Base-by-base conservation (phyloP, 2,329 filamentous ascomycete genomes). In the Fusarium nodosum region DNA sequence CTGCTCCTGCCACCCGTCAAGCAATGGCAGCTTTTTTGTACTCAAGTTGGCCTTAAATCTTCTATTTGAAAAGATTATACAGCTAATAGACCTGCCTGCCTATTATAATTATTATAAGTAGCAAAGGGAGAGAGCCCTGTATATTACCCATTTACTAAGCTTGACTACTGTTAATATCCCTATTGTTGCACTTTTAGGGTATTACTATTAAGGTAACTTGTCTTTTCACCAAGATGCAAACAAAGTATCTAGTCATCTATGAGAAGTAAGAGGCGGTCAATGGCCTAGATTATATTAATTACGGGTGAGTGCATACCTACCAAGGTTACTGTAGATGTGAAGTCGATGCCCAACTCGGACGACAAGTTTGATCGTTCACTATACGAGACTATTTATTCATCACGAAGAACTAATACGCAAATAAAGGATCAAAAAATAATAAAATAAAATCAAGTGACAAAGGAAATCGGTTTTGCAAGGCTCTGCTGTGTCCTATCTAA, bases 391-490 rank as follows among this genome's bases (percentile, higher is more conserved):
- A 36, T 5, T 22, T 34, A 39, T 11, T 42, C 20, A 18, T 36
- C 24, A 47, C 12, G 7, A 2, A 31, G 11, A 31, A 18, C 13
- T 34, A 12, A 13, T 18, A 39, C 24, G 2, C 9, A 20, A 22
- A 33, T 7, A 20, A 8, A 20, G 10, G 36, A 36, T 22, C 6
- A 5, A 57, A 12, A 33, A 33, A 28, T 22, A 10, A 39, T 8
- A 33, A 39, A 18, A n/a, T 20, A 10, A 18, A 20, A 42, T 26
- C 30, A 34, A 22, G 22, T 41, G 9, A 64, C 45, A 66, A 60
- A 65, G n/a, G 31, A 48, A 55, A 50, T 41, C 15, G n/a, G 22
- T 44, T 42, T 36, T 36, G 46, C 34, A 65, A 26, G 26, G 36
- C 16, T 53, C 45, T 65, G 13, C 36, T 15, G 20, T 44, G n/a